Percentiles rank a stretch among this genome's conserved stretches.
phyloP scores from a whole-genome alignment of 352 stramenopile genomes.

The Phytophthora citrophthora region DNA sequence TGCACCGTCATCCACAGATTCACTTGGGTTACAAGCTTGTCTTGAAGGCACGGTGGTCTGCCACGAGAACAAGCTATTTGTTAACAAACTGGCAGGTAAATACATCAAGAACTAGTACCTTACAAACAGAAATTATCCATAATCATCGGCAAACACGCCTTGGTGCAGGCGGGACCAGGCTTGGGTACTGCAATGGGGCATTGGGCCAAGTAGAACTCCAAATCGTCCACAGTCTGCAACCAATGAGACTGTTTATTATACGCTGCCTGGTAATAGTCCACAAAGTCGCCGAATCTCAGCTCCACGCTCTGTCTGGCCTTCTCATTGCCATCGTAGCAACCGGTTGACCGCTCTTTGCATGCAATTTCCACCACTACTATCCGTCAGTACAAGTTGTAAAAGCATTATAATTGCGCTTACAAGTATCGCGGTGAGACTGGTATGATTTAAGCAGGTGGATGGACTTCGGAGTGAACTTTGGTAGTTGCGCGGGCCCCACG shows the following conservation, averaged over 20 bases:
- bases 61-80: constrained; percentile 4
- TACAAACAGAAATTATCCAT: constrained; percentile 73
- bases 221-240: constrained; percentile 68
- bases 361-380: constrained; percentile 77
- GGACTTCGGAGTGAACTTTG: constrained; percentile 37
- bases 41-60: constrained; percentile 52
- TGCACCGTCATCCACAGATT: constrained; percentile 85
- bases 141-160: constrained; percentile 50
- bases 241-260: constrained; percentile 57
- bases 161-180: constrained; percentile 50
- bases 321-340: constrained; percentile 70
- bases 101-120: constrained; percentile 3
- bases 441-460: constrained; percentile 41
- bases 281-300: constrained; percentile 84
- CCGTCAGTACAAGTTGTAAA: constrained; percentile 1
- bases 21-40: constrained; percentile 67
- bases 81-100: constrained; percentile 5
- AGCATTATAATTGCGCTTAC: constrained; percentile 17
- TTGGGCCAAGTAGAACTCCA: constrained; percentile 87
- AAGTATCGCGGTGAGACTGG: constrained; percentile 39
- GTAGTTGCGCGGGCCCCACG: constrained; percentile 22
- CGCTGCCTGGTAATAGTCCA: constrained; percentile 70
- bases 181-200: constrained; percentile 71
- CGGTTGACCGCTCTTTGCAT: constrained; percentile 55
- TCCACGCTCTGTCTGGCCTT: constrained; percentile 68